Evolutionary conservation across 805 yeast species (phyloP).

Genomic region (Hemisphaericaspora nanyangensis): DNA sequence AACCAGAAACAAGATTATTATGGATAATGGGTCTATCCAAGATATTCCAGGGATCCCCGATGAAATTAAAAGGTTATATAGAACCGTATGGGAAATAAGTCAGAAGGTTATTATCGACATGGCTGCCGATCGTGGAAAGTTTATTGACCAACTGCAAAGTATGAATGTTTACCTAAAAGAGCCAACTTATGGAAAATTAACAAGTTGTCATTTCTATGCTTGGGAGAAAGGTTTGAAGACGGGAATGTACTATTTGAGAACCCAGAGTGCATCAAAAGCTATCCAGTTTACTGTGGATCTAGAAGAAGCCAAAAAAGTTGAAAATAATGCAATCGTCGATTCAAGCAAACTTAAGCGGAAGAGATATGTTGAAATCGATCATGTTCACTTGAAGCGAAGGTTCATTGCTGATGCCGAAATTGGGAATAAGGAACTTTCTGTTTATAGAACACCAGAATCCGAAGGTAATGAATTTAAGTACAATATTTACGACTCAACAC

Average conservation of each 20-base stretch:
- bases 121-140: conserved; percentile 77
- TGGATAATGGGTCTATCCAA: conserved; percentile 84
- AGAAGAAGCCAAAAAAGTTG: conserved; percentile 9
- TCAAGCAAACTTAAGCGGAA: conserved; percentile 16
- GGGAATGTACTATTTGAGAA: conserved; percentile 38
- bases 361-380: conserved; percentile 16
- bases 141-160: conserved; percentile 53
- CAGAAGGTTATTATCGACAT: conserved; percentile 82
- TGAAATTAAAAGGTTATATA: conserved; percentile 72
- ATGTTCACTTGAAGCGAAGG: conserved; percentile 2
- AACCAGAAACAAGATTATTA: conserved; percentile 72
- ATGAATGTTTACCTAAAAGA: conserved; percentile 37
- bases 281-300: conserved; percentile 31
- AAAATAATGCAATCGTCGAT: conserved; percentile 1
- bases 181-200: conserved; percentile 37
- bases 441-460: conserved; percentile 12
- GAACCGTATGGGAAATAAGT: conserved; percentile 95
- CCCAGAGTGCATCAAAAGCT: conserved; percentile 36
- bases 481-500: conserved; percentile 33
- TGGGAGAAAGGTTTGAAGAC: conserved; percentile 38
- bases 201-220: conserved; percentile 42
- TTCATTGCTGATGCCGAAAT: background rate
- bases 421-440: background rate
- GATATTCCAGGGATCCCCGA: conserved; percentile 68
- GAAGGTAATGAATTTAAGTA: conserved; percentile 8